phyloP scores from a whole-genome alignment of 2,329 filamentous ascomycete genomes.

The Colletotrichum brevisporum region DNA sequence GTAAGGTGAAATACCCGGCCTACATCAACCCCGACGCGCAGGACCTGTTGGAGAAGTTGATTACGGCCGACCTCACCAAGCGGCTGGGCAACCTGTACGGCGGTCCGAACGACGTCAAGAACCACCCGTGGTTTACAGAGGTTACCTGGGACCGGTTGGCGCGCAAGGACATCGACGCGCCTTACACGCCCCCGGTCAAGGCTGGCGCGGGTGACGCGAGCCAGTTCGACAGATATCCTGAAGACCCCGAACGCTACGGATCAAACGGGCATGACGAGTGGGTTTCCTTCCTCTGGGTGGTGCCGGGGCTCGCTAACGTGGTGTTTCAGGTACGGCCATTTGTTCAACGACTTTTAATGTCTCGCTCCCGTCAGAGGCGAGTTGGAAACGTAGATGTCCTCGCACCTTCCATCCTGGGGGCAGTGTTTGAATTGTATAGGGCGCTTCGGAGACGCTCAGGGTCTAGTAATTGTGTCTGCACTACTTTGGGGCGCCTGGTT shows the following conservation, averaged over 20 bases:
- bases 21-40: constrained; percentile 97
- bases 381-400: constrained; percentile 3
- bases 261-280: constrained; percentile 85
- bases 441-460: constrained; percentile 10
- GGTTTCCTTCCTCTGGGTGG: constrained; percentile 59
- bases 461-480: constrained; percentile 35
- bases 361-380: constrained; percentile 5
- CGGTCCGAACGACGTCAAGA: constrained; percentile 93
- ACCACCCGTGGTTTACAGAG: constrained; percentile 95
- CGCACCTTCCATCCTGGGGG: constrained; percentile 11
- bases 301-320: constrained; percentile 17
- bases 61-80: constrained; percentile 95
- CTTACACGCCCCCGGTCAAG: constrained; percentile 95
- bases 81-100: constrained; percentile 93
- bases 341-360: constrained; percentile 81
- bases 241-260: constrained; percentile 95
- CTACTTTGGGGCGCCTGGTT: constrained; percentile 34
- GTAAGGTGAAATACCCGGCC: constrained; percentile 94
- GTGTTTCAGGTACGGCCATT: constrained; percentile 73
- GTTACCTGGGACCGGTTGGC: constrained; percentile 97
- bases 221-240: constrained; percentile 97
- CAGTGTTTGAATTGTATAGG: constrained; percentile 34
- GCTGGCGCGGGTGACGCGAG: constrained; percentile 95
- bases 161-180: constrained; percentile 97
- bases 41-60: constrained; percentile 90